A percentile compares a stretch with the other conserved stretches of the same genome.
Evolutionary conservation across 2,329 filamentous ascomycete genomes (phyloP).

Genomic region (Alternaria consortialis): DNA sequence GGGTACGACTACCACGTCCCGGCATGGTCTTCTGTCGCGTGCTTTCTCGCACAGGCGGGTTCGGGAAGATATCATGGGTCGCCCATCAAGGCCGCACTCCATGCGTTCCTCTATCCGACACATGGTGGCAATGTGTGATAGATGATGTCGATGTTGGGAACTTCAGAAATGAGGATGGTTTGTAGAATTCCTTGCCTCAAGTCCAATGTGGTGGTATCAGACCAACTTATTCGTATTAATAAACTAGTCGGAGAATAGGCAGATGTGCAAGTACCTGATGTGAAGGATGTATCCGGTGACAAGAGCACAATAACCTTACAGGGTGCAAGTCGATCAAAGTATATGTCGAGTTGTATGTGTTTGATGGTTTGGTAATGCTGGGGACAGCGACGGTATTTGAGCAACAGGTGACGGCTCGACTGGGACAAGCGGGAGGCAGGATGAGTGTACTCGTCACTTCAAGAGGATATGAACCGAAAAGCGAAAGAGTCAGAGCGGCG

Average conservation of each 20-base stretch:
- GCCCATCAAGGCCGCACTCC: constrained; percentile 39
- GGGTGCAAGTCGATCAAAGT: neutral
- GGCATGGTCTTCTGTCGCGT: constrained; percentile 33
- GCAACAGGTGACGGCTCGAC: constrained; percentile 34
- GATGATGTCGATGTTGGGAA: neutral
- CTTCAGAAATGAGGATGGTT: neutral
- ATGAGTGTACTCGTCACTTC: constrained; percentile 24
- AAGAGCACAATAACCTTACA: neutral
- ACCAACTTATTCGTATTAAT: constrained; percentile 30
- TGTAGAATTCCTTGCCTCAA: constrained; percentile 19
- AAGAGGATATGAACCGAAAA: constrained; percentile 25
- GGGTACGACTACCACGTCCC: constrained; percentile 33
- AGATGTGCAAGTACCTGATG: constrained; percentile 16
- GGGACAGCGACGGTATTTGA: constrained; percentile 22
- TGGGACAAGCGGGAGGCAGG: constrained; percentile 37
- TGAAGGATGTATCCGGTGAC: constrained; percentile 4
- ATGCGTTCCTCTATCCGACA: constrained; percentile 45
- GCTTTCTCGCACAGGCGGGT: constrained; percentile 37
- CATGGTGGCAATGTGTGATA: constrained; percentile 30
- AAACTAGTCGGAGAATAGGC: constrained; percentile 33
- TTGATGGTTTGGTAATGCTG: constrained; percentile 4
- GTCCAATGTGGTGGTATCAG: constrained; percentile 13
- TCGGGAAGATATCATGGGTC: constrained; percentile 35
- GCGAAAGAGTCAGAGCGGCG: constrained; percentile 38
- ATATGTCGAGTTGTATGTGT: neutral